Evolutionary conservation across 768 basidiomycete species (phyloP).

Genomic region (Tricholoma terreum): DNA sequence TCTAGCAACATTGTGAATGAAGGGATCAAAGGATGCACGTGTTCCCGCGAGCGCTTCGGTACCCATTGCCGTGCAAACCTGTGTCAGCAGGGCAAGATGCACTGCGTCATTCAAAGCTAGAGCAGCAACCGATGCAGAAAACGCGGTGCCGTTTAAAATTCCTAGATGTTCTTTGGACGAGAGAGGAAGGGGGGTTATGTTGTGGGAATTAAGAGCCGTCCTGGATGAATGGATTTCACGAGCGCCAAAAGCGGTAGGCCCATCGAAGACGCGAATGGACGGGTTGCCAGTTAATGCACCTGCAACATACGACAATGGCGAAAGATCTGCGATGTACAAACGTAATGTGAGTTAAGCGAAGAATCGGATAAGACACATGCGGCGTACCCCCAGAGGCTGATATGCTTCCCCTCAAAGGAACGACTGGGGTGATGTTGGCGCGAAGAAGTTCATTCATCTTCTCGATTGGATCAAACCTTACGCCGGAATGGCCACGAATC

Average conservation of each 20-base stretch:
- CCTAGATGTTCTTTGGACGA: constrained; percentile 78
- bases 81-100: constrained; percentile 60
- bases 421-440: constrained; percentile 72
- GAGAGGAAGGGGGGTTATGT: constrained; percentile 62
- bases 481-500: constrained; percentile 84
- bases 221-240: constrained; percentile 52
- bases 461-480: constrained; percentile 77
- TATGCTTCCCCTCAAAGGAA: constrained; percentile 81
- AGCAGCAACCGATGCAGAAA: constrained; percentile 75
- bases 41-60: constrained; percentile 78
- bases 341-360: neutral
- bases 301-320: constrained; percentile 80
- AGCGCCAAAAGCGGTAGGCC: constrained; percentile 43
- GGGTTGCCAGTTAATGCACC: constrained; percentile 79
- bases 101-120: constrained; percentile 72
- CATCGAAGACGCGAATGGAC: constrained; percentile 68
- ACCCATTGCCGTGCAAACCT: constrained; percentile 80
- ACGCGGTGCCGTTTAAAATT: constrained; percentile 82
- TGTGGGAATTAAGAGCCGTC: constrained; percentile 57
- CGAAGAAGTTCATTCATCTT: constrained; percentile 72
- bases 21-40: constrained; percentile 69
- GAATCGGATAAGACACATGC: constrained; percentile 7
- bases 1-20: constrained; percentile 71
- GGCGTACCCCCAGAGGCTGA: constrained; percentile 74
- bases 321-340: constrained; percentile 51